Percentiles rank a stretch among this genome's conserved stretches.
Conservation (phyloP, 2,329 filamentous ascomycete genomes). For the Arthrinium puccinioides region DNA sequence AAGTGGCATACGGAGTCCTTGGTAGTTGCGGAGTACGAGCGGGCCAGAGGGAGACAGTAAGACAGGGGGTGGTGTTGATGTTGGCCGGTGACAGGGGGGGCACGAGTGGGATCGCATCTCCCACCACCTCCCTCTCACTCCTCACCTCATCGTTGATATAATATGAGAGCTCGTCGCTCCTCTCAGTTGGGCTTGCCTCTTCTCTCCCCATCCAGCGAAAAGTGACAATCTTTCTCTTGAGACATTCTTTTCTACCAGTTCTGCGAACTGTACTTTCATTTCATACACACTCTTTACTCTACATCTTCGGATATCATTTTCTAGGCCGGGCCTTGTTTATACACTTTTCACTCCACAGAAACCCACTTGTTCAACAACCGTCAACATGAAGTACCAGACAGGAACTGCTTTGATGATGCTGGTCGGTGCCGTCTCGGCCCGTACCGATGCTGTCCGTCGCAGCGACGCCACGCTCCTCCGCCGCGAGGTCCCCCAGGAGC, state of each 20-base stretch:
- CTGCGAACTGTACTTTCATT: conserved; percentile 20
- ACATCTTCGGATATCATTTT: conserved; percentile 12
- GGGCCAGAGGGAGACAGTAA: no score
- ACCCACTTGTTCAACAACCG: conserved; percentile 6
- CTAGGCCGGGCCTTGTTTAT: conserved; percentile 19
- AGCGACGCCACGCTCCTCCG: conserved; percentile 6
- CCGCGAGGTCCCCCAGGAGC: conserved; percentile 26
- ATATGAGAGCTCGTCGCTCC: background rate
- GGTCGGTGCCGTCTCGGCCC: conserved; percentile 21
- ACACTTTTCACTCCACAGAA: background rate
- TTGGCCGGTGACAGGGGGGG: no score
- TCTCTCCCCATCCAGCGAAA: conserved; percentile 18
- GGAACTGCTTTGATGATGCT: conserved; percentile 20
- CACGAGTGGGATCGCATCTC: no score
- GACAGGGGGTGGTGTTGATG: no score
- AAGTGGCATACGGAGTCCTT: no score
- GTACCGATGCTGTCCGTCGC: conserved; percentile 18
- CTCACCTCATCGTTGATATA: conserved; percentile 6
- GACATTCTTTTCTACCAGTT: conserved; percentile 22
- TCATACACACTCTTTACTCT: conserved; percentile 16
- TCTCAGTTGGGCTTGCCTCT: conserved; percentile 1
- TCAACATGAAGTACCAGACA: conserved; percentile 24
- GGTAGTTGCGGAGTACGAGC: no score
- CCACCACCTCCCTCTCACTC: no score
- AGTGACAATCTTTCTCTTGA: conserved; percentile 16